Evolutionary conservation across 805 yeast species (phyloP), one percentile per base, ranked within the genome.

Genomic region (Wickerhamiella musiphila): DNA sequence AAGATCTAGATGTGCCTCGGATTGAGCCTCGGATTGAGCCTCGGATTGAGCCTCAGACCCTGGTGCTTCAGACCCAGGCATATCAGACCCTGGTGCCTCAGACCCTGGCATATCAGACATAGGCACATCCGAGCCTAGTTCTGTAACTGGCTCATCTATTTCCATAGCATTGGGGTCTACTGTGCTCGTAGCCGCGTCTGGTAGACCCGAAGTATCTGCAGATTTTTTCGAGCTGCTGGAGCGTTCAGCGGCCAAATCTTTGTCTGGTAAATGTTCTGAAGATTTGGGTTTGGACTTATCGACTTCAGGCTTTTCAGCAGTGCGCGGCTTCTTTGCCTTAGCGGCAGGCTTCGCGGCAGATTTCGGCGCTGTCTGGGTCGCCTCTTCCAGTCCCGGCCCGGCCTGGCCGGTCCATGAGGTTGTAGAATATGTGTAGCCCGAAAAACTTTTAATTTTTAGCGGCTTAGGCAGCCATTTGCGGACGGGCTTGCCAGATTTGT

Each of bases 401-500:
- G 36, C 29, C 14, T 43, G 57, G 23, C 65, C 65, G 6, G 44
- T 42, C 70, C 68, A 65, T 10, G 54, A 42, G 4, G 37, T 32
- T 28, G 62, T 44, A 2, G 47, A 39, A 40, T 57, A 57, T 16
- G 44, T 48, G 36, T 52, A 57, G 4, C 70, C 69, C 0, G 70
- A 63, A 38, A 66, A 65, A 17, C 62, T 54, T 35, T 55, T 57
- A 23, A 66, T 44, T 9, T 47, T 46, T 7, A 64, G 33, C 1
- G 60, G 59, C 28, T 49, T 45, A 37, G 57, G 57, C 7, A 35
- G 38, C 73, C 73, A 66, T 35, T 51, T 52, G 28, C 70, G 50
- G 29, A 61, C 56, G 12, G 61, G 60, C 23, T 45, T 51, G 18
- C 66, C 15, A 58, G 45, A 35, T 14, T 63, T 56, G 38, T 66